Base-by-base conservation (phyloP, 176 grass and related monocot genomes). In the Carex cristatella region DNA sequence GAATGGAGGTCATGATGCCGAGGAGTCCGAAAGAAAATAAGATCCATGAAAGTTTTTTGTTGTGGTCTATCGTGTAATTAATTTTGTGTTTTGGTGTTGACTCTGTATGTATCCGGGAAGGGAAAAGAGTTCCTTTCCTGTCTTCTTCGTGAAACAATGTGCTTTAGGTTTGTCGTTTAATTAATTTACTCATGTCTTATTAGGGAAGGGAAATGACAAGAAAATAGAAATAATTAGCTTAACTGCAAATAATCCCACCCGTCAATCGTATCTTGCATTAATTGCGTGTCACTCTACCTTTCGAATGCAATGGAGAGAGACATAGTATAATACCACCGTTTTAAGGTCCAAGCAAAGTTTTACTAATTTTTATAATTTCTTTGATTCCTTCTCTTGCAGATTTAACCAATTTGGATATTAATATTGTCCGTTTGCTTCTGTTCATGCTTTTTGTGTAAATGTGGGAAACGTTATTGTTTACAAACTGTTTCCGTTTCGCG, bases 1-100 rank as follows among this genome's bases (percentile, higher is more conserved):
- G 69, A 89, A 60, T 67, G 80, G 85, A 42, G 89, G 55, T 10
- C 87, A 92, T 82, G 80, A 89, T 49, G 65, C 87, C 35, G 88
- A 94, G 30, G 87, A 78, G 51, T 55, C 73, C 7, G 73, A 28
- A 56, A 78, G 48, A 78, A 78, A 78, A 78, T 78, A 27, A 78
- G 51, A 56, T 33, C 48, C 31, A 31, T 55, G 4, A 5, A 54
- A 31, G 46, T 77, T 72, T 72, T 28, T 72, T 72, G 69, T 72
- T 48, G 8, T 8, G 40, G 40, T 23, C 69, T 46, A 42, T 48
- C 1, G 6, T 72, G 69, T 72, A 72, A 72, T 19, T 72, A 72
- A 18, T 48, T 63, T 28, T 72, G 69, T 48, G 16, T 10, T 72
- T 72, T 56, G 33, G 73, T 56, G 4, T 16, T 14, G 27, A 77